These are phyloP conservation scores for Candida tropicalis DNA, from an alignment of 1,139 yeast genomes.

Conservation along the genomic window DNA sequence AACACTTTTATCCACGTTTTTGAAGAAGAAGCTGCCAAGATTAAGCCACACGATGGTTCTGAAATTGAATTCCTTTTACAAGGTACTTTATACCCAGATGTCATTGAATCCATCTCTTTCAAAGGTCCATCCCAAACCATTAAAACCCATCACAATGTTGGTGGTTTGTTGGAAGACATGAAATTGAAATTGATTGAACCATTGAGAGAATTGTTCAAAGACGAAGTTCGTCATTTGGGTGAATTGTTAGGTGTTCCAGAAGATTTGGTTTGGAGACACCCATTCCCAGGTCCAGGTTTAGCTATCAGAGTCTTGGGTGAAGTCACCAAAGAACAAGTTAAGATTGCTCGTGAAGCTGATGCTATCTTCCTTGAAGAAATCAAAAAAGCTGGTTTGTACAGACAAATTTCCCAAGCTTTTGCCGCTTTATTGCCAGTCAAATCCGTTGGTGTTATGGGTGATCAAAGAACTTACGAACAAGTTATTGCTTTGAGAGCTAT, in stretches of 20 bases:
- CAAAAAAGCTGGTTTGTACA: constrained; percentile 87
- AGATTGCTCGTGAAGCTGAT: constrained; percentile 97
- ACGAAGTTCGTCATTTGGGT: constrained; percentile 96
- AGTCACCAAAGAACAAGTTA: constrained; percentile 89
- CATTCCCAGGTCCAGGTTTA: constrained; percentile 99
- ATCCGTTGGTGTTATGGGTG: constrained; percentile 99
- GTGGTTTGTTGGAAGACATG: constrained; percentile 97
- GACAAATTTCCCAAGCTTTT: constrained; percentile 94
- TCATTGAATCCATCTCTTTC: constrained; percentile 96
- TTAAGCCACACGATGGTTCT: constrained; percentile 85
- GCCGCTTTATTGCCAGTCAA: constrained; percentile 96
- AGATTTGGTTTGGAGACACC: constrained; percentile 99
- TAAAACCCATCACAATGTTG: constrained; percentile 99
- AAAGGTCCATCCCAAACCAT: constrained; percentile 99
- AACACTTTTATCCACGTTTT: constrained; percentile 96
- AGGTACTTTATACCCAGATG: constrained; percentile 98
- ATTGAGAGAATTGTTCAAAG: constrained; percentile 95
- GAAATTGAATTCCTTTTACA: constrained; percentile 92
- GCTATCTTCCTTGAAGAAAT: constrained; percentile 94
- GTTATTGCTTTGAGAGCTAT: constrained; percentile 98
- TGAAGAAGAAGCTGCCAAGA: constrained; percentile 93
- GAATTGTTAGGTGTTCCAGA: constrained; percentile 93
- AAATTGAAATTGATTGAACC: constrained; percentile 98
- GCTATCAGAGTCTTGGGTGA: constrained; percentile 98
- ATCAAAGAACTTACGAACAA: constrained; percentile 98